Evolutionary conservation across 2,329 filamentous ascomycete species (phyloP), one percentile per base, ranked within the genome.

Genomic region (Talaromyces sp.): DNA sequence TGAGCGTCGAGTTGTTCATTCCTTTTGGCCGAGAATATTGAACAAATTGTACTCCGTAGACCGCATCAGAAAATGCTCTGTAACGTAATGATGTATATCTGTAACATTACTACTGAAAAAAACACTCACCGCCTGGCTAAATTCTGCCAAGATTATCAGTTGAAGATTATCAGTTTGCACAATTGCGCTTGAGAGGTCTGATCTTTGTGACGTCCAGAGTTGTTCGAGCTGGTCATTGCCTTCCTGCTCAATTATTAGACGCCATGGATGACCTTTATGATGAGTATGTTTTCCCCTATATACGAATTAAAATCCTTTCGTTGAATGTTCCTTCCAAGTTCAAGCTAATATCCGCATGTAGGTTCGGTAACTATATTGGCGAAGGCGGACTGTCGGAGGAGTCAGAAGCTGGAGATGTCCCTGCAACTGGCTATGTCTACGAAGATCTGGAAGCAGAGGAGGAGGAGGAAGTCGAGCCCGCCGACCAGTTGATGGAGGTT

Each of bases 281-380:
- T 82, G 94, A 98, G 92, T 96, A 82, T 70, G 71, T 67, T 45
- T 27, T 45, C 14, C 2, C 16, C 3, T n/a, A 6, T 24, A 19
- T 33, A 22, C 24, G 33, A 14, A 22, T 16, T 24, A 14, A 6
- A 14, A 2, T 22, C 5, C 0, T 37, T 39, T 4, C 2, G 22
- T 19, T 14, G 3, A 22, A 22, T 54, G 13, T 56, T 22, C n/a
- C 4, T 9, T 22, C 10, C 33, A 7, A 22, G 33, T 6, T 33
- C 37, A n/a, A 62, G 57, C 66, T 61, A 52, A 61, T 37, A 24
- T 24, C 13, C 19, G 52, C 45, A 54, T 59, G 60, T 71, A 96
- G 92, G 84, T 98, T 98, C 82, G 94, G 94, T 75, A 98, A 98
- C 82, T 98, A 95, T 81, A 97, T 98, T 76, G 95, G 95, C 75